Conservation (phyloP, 306 rosid genomes). For the Vigna reflexopilosa region DNA sequence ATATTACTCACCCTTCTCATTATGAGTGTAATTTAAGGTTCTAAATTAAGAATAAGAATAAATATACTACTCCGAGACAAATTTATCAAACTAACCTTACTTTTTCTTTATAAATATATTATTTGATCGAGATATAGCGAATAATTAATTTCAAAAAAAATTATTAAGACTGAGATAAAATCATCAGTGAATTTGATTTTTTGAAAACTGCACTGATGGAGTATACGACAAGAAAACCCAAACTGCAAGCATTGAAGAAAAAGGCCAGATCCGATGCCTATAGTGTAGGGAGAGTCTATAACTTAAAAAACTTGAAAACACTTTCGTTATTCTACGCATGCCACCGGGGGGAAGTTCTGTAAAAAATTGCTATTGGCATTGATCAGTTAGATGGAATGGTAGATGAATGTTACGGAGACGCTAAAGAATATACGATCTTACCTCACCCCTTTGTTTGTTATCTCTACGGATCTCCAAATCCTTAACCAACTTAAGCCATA, state of each 20-base stretch:
- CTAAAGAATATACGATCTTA: conserved; percentile 47
- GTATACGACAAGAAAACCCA: neutral
- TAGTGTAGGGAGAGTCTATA: neutral
- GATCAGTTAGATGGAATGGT: neutral
- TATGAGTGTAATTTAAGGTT: too few relatives aligned
- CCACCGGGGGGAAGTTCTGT: neutral
- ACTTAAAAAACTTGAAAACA: conserved; percentile 18
- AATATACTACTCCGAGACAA: too few relatives aligned
- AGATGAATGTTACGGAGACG: conserved; percentile 8
- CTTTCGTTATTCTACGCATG: conserved; percentile 7
- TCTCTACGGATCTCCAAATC: conserved; percentile 86
- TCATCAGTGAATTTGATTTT: too few relatives aligned
- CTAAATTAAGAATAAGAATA: too few relatives aligned
- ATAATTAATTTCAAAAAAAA: too few relatives aligned
- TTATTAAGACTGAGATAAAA: too few relatives aligned
- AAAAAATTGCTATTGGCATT: neutral
- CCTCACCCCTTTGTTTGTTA: conserved; percentile 88
- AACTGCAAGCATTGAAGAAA: neutral
- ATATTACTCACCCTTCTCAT: neutral
- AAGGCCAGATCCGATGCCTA: conserved; percentile 1
- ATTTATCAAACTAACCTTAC: too few relatives aligned
- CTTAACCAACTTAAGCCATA: conserved; percentile 85
- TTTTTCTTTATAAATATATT: too few relatives aligned
- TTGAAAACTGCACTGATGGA: too few relatives aligned
- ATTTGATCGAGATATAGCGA: too few relatives aligned